A percentile compares a stretch with the other conserved stretches of the same genome.
Conservation (phyloP, 768 basidiomycete genomes). For the Amanita subjunquillea region DNA sequence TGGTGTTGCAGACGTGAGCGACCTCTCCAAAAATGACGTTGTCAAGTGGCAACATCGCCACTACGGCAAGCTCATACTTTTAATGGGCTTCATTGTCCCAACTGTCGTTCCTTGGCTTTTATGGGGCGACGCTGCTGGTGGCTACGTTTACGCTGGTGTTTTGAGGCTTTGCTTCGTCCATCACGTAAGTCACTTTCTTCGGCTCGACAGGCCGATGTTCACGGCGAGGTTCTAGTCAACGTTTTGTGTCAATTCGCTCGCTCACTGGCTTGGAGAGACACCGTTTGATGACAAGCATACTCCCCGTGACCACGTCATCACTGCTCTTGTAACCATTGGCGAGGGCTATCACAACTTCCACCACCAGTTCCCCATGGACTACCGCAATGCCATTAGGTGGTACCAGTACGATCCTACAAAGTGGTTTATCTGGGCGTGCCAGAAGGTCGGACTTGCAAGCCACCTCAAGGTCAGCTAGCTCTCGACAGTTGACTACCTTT, state of each 20-base stretch:
- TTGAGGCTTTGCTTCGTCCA: slow-evolving; percentile 78
- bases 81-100: slow-evolving; percentile 66
- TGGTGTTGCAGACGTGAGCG: slow-evolving; percentile 84
- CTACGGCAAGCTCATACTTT: slow-evolving; percentile 61
- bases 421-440: slow-evolving; percentile 72
- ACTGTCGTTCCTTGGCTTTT: slow-evolving; percentile 66
- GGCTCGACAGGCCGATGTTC: slow-evolving; percentile 1
- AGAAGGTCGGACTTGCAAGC: slow-evolving; percentile 53
- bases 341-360: slow-evolving; percentile 99
- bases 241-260: slow-evolving; percentile 94
- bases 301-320: slow-evolving; percentile 81
- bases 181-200: slow-evolving; percentile 45
- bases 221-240: slow-evolving; percentile 54
- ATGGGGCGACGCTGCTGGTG: slow-evolving; percentile 85
- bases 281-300: slow-evolving; percentile 96
- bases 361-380: slow-evolving; percentile 95
- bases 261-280: slow-evolving; percentile 90
- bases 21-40: slow-evolving; percentile 70
- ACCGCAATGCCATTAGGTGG: slow-evolving; percentile 92
- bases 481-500: neutral
- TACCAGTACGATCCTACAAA: slow-evolving; percentile 91
- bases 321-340: slow-evolving; percentile 84
- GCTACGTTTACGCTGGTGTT: slow-evolving; percentile 78
- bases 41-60: slow-evolving; percentile 83
- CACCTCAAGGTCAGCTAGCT: slow-evolving; percentile 45